Evolutionary conservation across 768 basidiomycete genomes (phyloP).

Genomic region (Suillus lakei): DNA sequence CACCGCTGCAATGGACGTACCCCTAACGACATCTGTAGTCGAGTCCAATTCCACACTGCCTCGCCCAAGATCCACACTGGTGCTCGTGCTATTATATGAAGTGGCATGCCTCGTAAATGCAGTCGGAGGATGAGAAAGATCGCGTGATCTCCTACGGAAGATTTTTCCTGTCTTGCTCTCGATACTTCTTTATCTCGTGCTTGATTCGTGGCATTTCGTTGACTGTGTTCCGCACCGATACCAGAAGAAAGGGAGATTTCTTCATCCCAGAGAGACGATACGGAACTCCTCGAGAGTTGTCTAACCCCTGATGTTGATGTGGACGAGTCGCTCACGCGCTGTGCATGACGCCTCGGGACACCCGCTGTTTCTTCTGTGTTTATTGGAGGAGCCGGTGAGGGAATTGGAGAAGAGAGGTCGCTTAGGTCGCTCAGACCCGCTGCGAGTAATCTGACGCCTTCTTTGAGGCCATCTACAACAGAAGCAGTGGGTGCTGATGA

Average conservation of each 20-base stretch:
- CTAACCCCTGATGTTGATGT: conserved; percentile 31
- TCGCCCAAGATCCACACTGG: conserved; percentile 1
- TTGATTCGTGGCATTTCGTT: conserved; percentile 14
- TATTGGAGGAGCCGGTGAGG: conserved; percentile 15
- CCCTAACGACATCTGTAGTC: background rate
- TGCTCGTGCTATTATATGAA: background rate
- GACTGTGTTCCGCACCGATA: conserved; percentile 17
- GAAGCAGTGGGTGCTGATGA: conserved; percentile 25
- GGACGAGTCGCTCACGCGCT: conserved; percentile 32
- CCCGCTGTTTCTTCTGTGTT: conserved; percentile 23
- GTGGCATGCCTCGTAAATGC: conserved; percentile 7
- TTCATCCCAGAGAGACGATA: conserved; percentile 49
- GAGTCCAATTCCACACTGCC: background rate
- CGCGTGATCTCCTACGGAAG: conserved; percentile 34
- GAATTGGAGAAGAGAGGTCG: conserved; percentile 24
- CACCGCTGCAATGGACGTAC: background rate
- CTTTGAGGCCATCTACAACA: conserved; percentile 64
- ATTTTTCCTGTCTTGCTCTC: conserved; percentile 15
- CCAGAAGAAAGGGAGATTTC: conserved; percentile 16
- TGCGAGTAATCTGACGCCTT: conserved; percentile 64
- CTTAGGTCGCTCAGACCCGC: conserved; percentile 44
- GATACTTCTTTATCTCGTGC: conserved; percentile 30
- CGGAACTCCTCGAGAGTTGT: conserved; percentile 50
- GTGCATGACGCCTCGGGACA: conserved; percentile 21
- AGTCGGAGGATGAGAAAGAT: conserved; percentile 11